phyloP scores from a whole-genome alignment of 2,329 filamentous ascomycete species.

The Zymoseptoria tritici region DNA sequence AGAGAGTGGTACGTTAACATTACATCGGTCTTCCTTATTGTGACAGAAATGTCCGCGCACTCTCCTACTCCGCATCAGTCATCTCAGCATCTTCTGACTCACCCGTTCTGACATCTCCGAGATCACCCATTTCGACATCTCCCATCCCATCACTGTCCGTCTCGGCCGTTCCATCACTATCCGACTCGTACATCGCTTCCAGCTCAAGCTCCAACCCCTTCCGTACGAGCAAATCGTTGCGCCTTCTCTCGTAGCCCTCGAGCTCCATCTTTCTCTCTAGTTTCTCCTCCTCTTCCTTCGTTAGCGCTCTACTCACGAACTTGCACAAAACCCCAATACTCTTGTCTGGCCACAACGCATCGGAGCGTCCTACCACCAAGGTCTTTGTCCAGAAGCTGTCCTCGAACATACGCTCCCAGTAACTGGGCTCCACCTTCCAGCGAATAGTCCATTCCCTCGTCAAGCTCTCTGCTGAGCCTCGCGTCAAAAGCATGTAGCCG shows the following conservation, averaged over 20 bases:
- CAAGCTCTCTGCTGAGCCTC: not conserved
- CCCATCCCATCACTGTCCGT: no score
- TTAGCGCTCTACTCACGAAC: not conserved
- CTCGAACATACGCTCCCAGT: not conserved
- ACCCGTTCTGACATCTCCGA: no score
- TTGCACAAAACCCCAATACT: not conserved
- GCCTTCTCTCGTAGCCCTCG: not conserved
- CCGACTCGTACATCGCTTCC: no score
- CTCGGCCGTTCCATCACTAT: no score
- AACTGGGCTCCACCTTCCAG: not conserved
- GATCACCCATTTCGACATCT: no score
- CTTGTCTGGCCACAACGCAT: not conserved
- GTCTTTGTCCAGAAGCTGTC: not conserved
- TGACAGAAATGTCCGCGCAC: no score
- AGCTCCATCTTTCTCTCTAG: not conserved
- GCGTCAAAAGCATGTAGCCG: not conserved
- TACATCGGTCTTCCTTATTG: no score
- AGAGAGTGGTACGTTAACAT: no score
- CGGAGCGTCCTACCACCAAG: not conserved
- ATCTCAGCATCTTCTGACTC: no score
- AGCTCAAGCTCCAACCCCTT: no score
- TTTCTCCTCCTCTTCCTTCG: not conserved
- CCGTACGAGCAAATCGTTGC: no score
- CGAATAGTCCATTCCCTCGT: not conserved
- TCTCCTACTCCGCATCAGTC: no score